Evolutionary conservation across 495 filamentous ascomycete species (phyloP).

Genomic region (Penicillium macrosclerotiorum): DNA sequence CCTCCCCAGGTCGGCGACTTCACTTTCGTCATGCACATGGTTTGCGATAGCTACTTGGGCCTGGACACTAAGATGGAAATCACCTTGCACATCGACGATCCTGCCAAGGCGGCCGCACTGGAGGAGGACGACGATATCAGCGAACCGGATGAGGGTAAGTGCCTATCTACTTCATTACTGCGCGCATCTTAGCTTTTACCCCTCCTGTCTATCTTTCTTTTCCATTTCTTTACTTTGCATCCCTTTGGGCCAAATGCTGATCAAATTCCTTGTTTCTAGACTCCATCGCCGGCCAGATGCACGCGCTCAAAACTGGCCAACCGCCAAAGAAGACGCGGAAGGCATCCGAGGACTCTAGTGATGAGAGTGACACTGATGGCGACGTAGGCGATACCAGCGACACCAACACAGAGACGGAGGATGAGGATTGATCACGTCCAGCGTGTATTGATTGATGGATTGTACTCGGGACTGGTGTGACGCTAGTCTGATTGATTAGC

Average conservation of each 20-base stretch:
- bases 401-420: constrained; percentile 77
- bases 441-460: constrained; percentile 27
- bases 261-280: constrained; percentile 55
- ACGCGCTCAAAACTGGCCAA: constrained; percentile 72
- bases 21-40: constrained; percentile 84
- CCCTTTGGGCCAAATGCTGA: not conserved
- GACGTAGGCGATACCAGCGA: constrained; percentile 74
- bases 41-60: constrained; percentile 92
- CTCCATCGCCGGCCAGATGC: constrained; percentile 94
- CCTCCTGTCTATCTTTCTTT: too few species aligned
- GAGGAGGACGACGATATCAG: constrained; percentile 85
- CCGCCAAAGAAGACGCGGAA: constrained; percentile 56
- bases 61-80: constrained; percentile 88
- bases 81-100: constrained; percentile 84
- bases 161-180: too few species aligned
- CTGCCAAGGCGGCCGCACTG: constrained; percentile 76
- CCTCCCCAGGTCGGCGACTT: constrained; percentile 91
- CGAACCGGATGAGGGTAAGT: constrained; percentile 94
- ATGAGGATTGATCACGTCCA: constrained; percentile 46
- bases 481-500: constrained; percentile 13
- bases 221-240: not conserved
- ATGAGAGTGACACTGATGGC: constrained; percentile 90
- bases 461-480: constrained; percentile 22
- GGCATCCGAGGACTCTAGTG: constrained; percentile 59
- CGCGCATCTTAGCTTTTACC: too few species aligned